A percentile compares a stretch with the other conserved stretches of the same genome.
Conservation (phyloP, 1,139 yeast species). For the Debaryomyces subglobosus region DNA sequence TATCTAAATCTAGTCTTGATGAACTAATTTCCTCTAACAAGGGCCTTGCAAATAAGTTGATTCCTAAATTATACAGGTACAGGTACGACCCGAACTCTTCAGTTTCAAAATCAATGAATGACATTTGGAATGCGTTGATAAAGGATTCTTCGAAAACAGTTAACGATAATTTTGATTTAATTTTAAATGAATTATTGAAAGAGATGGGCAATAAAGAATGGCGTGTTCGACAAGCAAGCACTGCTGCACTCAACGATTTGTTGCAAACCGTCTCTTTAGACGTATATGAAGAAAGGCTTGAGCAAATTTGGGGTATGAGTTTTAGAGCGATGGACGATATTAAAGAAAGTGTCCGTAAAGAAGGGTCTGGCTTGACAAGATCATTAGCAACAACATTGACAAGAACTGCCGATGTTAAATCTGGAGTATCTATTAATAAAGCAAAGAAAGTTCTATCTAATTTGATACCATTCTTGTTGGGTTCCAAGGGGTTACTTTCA, state of each 20-base stretch:
- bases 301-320: constrained; percentile 83
- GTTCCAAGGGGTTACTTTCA: constrained; percentile 76
- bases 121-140: constrained; percentile 81
- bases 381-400: constrained; percentile 67
- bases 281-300: constrained; percentile 55
- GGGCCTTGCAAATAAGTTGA: constrained; percentile 57
- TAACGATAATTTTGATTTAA: constrained; percentile 54
- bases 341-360: constrained; percentile 87
- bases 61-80: constrained; percentile 84
- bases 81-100: constrained; percentile 79
- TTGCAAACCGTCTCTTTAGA: constrained; percentile 62
- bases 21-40: constrained; percentile 59
- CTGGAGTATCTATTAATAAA: constrained; percentile 21
- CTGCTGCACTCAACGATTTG: constrained; percentile 72
- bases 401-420: constrained; percentile 38
- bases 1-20: constrained; percentile 77
- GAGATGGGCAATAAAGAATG: constrained; percentile 87
- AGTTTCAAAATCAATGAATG: constrained; percentile 83
- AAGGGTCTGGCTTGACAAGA: constrained; percentile 72
- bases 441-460: constrained; percentile 58
- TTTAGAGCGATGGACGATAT: constrained; percentile 93
- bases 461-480: constrained; percentile 78
- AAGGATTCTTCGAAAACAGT: constrained; percentile 61
- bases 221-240: constrained; percentile 91
- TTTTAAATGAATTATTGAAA: constrained; percentile 63